Evolutionary conservation across 2,329 filamentous ascomycete species (phyloP).

Genomic region (Botrytis deweyae): DNA sequence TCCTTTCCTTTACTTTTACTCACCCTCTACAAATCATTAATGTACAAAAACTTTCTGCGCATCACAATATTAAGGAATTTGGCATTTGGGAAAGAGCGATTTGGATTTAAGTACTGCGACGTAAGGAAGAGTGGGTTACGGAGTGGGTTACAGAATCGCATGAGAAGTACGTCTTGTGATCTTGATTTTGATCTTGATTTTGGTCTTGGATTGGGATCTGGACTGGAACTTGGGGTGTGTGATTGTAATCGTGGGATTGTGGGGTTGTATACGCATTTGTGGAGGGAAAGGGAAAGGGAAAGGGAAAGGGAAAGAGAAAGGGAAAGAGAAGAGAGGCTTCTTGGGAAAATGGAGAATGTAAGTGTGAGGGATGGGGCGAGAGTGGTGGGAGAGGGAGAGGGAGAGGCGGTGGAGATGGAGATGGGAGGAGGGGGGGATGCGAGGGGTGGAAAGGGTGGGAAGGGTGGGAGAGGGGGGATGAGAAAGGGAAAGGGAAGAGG

Average conservation of each 20-base stretch:
- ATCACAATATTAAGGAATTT: neutral
- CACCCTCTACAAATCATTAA: neutral
- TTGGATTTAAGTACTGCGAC: too few species aligned
- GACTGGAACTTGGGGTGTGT: too few species aligned
- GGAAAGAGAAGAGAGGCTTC: too few species aligned
- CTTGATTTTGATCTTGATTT: too few species aligned
- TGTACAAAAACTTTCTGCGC: neutral
- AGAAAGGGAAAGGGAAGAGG: neutral
- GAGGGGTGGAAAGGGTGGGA: neutral
- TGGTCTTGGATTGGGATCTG: too few species aligned
- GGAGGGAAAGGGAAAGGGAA: rapidly evolving
- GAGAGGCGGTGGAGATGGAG: neutral
- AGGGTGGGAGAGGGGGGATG: neutral
- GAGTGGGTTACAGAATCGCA: too few species aligned
- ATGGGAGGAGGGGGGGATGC: neutral
- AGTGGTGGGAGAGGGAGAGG: neutral
- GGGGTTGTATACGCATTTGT: neutral
- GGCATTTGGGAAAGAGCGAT: neutral
- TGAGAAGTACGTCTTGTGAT: neutral
- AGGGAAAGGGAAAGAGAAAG: too few species aligned
- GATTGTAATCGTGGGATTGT: neutral
- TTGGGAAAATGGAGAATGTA: neutral
- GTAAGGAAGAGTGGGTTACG: too few species aligned
- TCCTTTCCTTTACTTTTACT: too few species aligned
- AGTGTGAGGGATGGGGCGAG: neutral